Percentiles rank a stretch among this genome's conserved stretches.
phyloP scores from a whole-genome alignment of 2,329 filamentous ascomycete genomes.

The Colletotrichum sp. region DNA sequence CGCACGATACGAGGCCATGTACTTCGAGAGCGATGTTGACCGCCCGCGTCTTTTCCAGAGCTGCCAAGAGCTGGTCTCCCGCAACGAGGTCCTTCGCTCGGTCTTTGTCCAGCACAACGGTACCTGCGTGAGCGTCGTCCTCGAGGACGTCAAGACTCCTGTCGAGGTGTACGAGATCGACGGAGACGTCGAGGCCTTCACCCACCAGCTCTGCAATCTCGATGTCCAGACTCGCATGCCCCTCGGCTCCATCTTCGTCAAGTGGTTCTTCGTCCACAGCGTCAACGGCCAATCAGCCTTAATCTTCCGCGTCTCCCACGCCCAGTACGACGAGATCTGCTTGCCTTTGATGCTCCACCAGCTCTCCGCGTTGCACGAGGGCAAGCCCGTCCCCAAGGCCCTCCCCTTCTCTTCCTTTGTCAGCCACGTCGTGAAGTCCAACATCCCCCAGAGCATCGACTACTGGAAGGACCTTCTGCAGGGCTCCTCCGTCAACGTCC shows the following conservation, averaged over 20 bases:
- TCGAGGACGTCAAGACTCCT: conserved; percentile 56
- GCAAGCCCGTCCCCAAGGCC: conserved; percentile 30
- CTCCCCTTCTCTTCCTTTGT: conserved; percentile 53
- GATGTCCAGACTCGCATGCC: conserved; percentile 62
- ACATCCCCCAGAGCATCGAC: conserved; percentile 53
- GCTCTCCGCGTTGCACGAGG: conserved; percentile 57
- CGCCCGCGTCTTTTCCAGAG: conserved; percentile 49
- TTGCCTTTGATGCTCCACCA: conserved; percentile 66
- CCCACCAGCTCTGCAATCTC: conserved; percentile 55
- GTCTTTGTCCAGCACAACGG: conserved; percentile 62
- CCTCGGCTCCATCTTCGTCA: conserved; percentile 64
- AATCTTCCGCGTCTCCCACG: conserved; percentile 68
- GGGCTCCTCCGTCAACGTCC: conserved; percentile 52
- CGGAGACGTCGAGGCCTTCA: conserved; percentile 54
- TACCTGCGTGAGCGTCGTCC: conserved; percentile 60
- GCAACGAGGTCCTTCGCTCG: conserved; percentile 69
- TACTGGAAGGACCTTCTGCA: conserved; percentile 67
- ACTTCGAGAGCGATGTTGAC: conserved; percentile 59
- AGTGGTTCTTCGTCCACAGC: conserved; percentile 58
- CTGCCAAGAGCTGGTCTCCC: conserved; percentile 60
- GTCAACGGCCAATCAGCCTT: conserved; percentile 44
- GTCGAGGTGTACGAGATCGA: conserved; percentile 60
- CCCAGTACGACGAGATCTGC: conserved; percentile 73
- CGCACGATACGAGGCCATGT: conserved; percentile 68
- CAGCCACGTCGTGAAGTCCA: conserved; percentile 42